phyloP scores from a whole-genome alignment of 2,329 filamentous ascomycete genomes.

The Diaporthe citri region DNA sequence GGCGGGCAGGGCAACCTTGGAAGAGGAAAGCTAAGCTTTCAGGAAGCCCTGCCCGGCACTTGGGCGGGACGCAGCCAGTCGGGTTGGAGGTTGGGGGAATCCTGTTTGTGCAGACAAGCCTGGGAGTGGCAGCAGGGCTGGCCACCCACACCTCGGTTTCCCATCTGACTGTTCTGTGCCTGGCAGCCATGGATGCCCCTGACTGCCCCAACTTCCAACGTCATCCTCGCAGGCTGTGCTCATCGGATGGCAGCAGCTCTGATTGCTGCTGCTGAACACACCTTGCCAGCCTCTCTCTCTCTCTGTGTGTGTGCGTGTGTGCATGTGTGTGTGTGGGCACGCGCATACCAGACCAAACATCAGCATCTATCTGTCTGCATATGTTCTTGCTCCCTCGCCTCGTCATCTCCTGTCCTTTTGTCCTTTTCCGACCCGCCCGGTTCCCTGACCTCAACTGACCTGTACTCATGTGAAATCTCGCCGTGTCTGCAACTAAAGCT shows the following conservation, averaged over 20 bases:
- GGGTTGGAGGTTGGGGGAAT: slow-evolving; percentile 17
- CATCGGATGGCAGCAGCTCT: slow-evolving; percentile 21
- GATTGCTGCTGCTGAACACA: slow-evolving; percentile 22
- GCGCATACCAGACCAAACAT: background rate
- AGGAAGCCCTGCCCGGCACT: background rate
- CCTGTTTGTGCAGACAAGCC: background rate
- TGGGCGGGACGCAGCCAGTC: slow-evolving; percentile 2
- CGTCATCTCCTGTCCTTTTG: background rate
- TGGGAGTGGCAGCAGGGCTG: background rate
- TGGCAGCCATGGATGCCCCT: slow-evolving; percentile 33
- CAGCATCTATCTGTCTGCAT: background rate
- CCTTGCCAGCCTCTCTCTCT: background rate
- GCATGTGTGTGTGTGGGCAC: background rate
- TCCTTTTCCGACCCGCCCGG: background rate
- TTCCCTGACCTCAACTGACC: background rate
- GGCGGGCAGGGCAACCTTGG: slow-evolving; percentile 19
- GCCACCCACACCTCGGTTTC: background rate
- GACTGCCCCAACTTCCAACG: slow-evolving; percentile 28
- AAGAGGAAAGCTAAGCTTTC: background rate
- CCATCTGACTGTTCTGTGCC: background rate
- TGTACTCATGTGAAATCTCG: background rate
- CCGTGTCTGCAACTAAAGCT: background rate
- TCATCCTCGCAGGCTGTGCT: slow-evolving; percentile 34
- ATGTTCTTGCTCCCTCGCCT: background rate
- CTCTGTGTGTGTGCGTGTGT: background rate